Base-by-base conservation (phyloP, 2,329 filamentous ascomycete species). In the Sporothrix phasma region DNA sequence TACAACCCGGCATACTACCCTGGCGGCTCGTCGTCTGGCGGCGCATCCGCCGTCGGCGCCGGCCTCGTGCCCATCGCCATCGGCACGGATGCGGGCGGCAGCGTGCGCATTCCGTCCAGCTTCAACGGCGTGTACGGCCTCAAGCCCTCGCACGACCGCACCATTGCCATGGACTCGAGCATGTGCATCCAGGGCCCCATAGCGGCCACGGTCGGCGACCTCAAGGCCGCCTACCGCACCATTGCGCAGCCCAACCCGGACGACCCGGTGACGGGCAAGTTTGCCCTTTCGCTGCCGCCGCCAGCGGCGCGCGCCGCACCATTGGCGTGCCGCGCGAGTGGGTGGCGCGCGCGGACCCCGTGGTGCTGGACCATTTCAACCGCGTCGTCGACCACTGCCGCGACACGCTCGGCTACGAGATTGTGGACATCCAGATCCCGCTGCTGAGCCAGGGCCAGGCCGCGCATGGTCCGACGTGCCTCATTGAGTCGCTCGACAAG, bases 91-190 rank as follows among this genome's bases (percentile, higher is more conserved):
- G 88, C 88, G 1, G 73, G 89, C 43, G 89, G 89, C 66, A 89
- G 86, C 66, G 83, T 90, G 64, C 85, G 90, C 45, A 83, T 94
- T 43, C 90, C 90, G 0, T 77, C 86, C 0, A 81, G 82, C 37
- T 93, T 89, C 76, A 94, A 90, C 73, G 90, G 90, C 58, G 75
- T 90, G 24, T 96, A 88, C 74, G 91, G 91, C 2, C 80, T 96
- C 65, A 96, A 96, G 74, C 80, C 90, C 0, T 87, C 84, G 0
- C 88, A 94, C 72, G 83, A 87, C 70, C 86, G 91, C 43, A 82
- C 89, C 5, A 82, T 82, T 49, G 79, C 76, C 65, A 79, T 80
- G 73, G 78, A 77, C 69, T 80, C 78, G 62, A 80, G 79, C 63
- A 79, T 84, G 71, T 81, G 79, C 64, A 87, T 94, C 17, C 78